Conservation (phyloP, 129 eudicot species). For the Flaveria ramosissima region DNA sequence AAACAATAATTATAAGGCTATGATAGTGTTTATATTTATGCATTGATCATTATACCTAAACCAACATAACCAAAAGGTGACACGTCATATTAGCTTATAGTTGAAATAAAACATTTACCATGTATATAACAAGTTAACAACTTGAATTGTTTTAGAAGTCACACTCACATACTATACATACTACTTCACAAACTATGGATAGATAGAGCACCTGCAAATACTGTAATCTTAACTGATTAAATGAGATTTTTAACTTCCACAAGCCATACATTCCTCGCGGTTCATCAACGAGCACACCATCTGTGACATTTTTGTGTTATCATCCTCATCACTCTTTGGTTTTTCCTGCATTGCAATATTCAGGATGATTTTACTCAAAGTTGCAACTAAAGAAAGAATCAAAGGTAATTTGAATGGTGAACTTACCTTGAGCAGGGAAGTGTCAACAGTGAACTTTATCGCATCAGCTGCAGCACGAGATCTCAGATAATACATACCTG, state of each 20-base stretch:
- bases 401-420: not conserved
- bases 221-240: not conserved
- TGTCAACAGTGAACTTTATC: constrained; percentile 92
- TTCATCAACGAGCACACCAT: constrained; percentile 87
- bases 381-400: not conserved
- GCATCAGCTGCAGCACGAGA: constrained; percentile 99
- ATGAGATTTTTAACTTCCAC: constrained; percentile 55
- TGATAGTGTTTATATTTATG: no score
- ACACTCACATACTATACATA: constrained; percentile 19
- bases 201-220: not conserved
- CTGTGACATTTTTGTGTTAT: constrained; percentile 66
- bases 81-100: no score
- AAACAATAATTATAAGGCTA: no score
- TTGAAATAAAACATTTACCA: not conserved
- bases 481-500: constrained; percentile 91
- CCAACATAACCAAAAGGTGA: no score
- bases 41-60: no score
- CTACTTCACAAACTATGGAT: constrained; percentile 11
- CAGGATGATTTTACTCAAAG: not conserved
- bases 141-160: not conserved
- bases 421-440: constrained; percentile 65
- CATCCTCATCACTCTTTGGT: constrained; percentile 49
- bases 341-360: constrained; percentile 53
- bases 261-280: constrained; percentile 83
- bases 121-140: not conserved